Base-by-base conservation (phyloP, 768 basidiomycete species). In the Termitomyces eurrhizus region DNA sequence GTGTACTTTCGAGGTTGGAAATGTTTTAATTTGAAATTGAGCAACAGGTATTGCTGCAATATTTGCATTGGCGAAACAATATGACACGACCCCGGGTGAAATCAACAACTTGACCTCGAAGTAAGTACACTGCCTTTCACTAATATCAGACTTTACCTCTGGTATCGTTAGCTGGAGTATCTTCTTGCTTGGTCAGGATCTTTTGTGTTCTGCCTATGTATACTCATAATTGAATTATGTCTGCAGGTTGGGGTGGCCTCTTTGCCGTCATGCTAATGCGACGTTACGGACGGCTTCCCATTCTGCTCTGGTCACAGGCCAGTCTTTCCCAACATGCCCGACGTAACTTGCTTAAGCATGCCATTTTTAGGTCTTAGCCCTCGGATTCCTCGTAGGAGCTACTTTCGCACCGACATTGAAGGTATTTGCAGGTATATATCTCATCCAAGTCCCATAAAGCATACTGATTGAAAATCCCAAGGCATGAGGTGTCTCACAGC, bases 261-360 rank as follows among this genome's bases (percentile, higher is more conserved):
- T 75, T 83, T 62, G 80, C 81, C n/a, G 85, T 87, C 7, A 84
- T 88, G 74, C 69, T 87, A 36, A 83, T 88, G 69, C 77, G 86
- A 37, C 80, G 85, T 18, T 80, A 72, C 57, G 88, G 88, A 7
- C 82, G 88, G 48, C 77, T 90, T 1, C 86, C 87, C 0, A 74
- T 89, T 13, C 70, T 90, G 39, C 89, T 88, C 73, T 90, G 88
- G 88, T 85, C 85, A 0, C 87, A 89, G 73, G 83, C 83, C 58
- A 26, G 74, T 62, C 36, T 39, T 39, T 32, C 36, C 2, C 12
- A 33, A 21, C 54, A 7, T 32, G 14, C 33, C n/a, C 7, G 9
- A 16, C 33, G n/a, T 29, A 5, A 4, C 49, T 29, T 14, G 29
- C 24, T 65, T 26, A 52, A 21, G 49, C 35, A n/a, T 42, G 45